Conservation (phyloP, 2,329 filamentous ascomycete species). For the Calonectria fujianensis region DNA sequence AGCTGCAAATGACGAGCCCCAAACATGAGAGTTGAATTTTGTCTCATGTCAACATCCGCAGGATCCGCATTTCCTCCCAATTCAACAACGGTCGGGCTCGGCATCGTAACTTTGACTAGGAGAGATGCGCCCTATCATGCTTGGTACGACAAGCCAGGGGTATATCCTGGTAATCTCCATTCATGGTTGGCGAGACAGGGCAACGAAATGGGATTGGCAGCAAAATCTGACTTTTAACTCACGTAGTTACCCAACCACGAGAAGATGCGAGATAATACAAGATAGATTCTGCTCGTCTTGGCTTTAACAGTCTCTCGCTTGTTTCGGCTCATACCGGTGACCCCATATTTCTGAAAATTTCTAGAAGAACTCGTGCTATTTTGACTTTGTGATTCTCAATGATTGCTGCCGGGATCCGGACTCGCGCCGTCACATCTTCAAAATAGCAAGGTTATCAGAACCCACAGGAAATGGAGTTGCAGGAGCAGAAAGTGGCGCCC, state of each 20-base stretch:
- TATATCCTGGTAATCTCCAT: neutral
- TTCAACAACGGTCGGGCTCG: neutral
- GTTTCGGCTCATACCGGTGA: neutral
- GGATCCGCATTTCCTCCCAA: neutral
- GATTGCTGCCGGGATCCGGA: neutral
- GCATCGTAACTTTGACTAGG: neutral
- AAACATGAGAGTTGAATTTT: neutral
- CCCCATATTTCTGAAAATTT: neutral
- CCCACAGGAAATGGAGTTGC: neutral
- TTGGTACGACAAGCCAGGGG: neutral
- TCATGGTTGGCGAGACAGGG: neutral
- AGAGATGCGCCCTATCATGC: neutral
- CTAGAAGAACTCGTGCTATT: neutral
- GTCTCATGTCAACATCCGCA: neutral
- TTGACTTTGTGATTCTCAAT: neutral
- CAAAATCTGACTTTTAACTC: neutral
- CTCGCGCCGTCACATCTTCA: neutral
- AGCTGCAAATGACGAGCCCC: neutral
- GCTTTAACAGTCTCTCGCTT: neutral
- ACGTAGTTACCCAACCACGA: neutral
- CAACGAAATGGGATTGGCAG: neutral
- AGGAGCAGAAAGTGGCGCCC: neutral
- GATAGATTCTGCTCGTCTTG: neutral
- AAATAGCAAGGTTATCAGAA: neutral
- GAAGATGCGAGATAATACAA: neutral